Base-by-base conservation (phyloP, 495 filamentous ascomycete species). In the Xylaria telfairii region DNA sequence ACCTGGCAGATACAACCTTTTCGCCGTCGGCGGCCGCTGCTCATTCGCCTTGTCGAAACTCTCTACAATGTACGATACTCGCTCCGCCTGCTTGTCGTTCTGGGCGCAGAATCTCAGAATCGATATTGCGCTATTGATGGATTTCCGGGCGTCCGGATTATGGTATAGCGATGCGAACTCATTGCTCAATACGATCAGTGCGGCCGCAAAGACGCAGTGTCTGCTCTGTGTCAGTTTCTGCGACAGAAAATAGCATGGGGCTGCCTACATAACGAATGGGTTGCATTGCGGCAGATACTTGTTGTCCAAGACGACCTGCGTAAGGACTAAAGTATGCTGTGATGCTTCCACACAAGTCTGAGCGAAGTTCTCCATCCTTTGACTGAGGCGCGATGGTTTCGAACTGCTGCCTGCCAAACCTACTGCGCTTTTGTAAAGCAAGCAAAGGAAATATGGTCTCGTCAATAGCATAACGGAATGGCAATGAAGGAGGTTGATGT, bases 401-500 rank as follows among this genome's bases (percentile, higher is more conserved):
- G 77, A 75, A 63, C 76, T 74, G 63, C 74, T 73, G 17, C 80
- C 78, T 6, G 74, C 75, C 7, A 75, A 74, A 75, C 81, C 79
- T 71, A 80, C 72, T 67, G 81, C 72, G 69, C 78, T 77, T 80
- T 83, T 79, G n/a, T 78, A 75, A 19, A 84, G 71, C 19, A 81
- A 71, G 26, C 75, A 78, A 57, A 93, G 80, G 64, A 93, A 90
- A 72, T 94, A 91, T 4, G 92, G 92, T 61, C 89, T 81, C 34
- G 88, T 89, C n/a, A 94, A 82, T 6, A 94, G 82, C 28, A 93
- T 87, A 57, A 93, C 89, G 1, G 91, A 92, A 80, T 92, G 92
- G 71, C 90, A 90, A 71, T 92, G 91, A 21, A 92, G 83, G 10
- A 92, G 84, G 69, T 92, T 89, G 41, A 89, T 82, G 72, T 93